phyloP scores from a whole-genome alignment of 1,284 basidiomycete genomes.

The Ceratobasidium sp. region DNA sequence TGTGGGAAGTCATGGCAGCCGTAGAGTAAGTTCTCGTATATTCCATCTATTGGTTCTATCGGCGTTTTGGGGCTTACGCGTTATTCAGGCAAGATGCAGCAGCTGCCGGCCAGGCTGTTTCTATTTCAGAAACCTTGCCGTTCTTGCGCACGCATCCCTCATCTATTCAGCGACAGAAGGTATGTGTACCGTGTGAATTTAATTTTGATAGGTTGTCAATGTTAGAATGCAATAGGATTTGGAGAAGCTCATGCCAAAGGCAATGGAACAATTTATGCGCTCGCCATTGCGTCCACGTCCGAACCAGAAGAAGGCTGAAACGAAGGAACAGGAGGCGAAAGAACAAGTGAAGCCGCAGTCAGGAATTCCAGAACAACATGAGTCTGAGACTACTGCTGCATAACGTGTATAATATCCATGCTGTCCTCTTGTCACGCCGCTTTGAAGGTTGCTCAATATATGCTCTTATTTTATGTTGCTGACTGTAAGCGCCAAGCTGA shows the following conservation, averaged over 20 bases:
- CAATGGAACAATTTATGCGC: constrained; percentile 54
- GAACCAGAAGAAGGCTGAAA: constrained; percentile 3
- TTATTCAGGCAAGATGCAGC: constrained; percentile 52
- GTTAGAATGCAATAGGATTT: constrained; percentile 49
- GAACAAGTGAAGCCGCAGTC: neutral
- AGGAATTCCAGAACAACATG: constrained; percentile 10
- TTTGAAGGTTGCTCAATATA: neutral
- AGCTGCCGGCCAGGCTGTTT: constrained; percentile 51
- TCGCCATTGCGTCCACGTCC: constrained; percentile 32
- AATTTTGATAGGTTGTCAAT: neutral
- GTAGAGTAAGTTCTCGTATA: constrained; percentile 52
- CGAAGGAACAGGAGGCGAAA: neutral
- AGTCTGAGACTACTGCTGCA: constrained; percentile 11
- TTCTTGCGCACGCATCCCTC: constrained; percentile 61
- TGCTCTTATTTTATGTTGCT: no score
- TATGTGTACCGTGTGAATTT: constrained; percentile 42
- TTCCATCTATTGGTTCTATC: neutral
- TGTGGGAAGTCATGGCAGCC: constrained; percentile 61
- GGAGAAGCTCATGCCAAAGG: constrained; percentile 53
- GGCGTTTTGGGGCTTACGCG: neutral
- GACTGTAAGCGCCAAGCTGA: constrained; percentile 9
- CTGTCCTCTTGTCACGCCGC: neutral
- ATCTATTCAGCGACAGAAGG: constrained; percentile 55
- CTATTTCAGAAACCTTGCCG: constrained; percentile 52
- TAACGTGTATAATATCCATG: constrained; percentile 7